Evolutionary conservation across 441 rosid genomes (phyloP), one percentile per base, ranked within the genome.

Genomic region (Brassica balearica): DNA sequence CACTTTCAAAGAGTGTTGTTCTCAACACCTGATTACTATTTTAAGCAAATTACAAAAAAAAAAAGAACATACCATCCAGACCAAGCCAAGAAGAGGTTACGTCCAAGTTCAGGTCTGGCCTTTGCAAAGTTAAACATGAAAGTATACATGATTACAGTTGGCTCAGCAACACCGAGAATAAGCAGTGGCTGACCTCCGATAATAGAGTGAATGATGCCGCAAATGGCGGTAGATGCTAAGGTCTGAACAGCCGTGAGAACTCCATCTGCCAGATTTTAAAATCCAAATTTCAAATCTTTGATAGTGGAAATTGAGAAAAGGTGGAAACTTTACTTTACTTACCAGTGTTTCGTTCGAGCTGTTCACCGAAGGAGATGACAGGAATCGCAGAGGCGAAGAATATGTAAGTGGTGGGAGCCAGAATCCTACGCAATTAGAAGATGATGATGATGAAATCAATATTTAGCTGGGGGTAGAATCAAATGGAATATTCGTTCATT

Each of bases 371-470:
- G 43, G 99, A 95, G 80, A 95, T 95, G 83, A 95, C 99, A 4
- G 97, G 99, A 80, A 95, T 92, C 8, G 98, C 98, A 5, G 99
- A 95, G 32, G 99, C 99, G 65, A 95, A 95, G 88, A 95, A 95
- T 71, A 95, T 93, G 86, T 95, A 95, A 4, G 97, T 92, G 73
- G 97, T 95, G 67, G 98, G 98, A 82, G 98, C 98, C 83, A 95
- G 81, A 84, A 95, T 92, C 94, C 97, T 95, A 85, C 46, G 1
- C 4, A 68, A 19, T 11, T 67, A 9, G 41, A 62, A 62, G 12
- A 64, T 29, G 68, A 17, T 8, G 0, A 11, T 9, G 6, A 29
- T 38, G 60, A 75, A 66, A 20, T 25, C 27, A 25, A 25, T 10
- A 55, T 53, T 38, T 11, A 38, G 46, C 27, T 25, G 27, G 27